A percentile compares a stretch with the other conserved stretches of the same genome.
Conservation (phyloP, 1,139 yeast genomes). For the Lodderomyces pseudojiufengensis region DNA sequence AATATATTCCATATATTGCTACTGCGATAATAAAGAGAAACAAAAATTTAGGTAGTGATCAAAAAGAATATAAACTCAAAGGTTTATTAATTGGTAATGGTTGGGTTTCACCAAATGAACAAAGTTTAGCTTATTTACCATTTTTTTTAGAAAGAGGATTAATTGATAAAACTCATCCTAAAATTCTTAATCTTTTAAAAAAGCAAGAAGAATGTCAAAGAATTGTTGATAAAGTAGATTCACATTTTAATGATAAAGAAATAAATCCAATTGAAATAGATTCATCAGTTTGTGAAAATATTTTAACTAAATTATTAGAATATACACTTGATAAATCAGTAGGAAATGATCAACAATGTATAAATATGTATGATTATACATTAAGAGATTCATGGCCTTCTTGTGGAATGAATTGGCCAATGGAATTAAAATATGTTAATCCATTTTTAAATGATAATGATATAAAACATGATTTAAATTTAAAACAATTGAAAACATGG, state of each 20-base stretch:
- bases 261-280: conserved; percentile 25
- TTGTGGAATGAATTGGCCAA: conserved; percentile 97
- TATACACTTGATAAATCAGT: conserved; percentile 29
- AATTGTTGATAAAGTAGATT: conserved; percentile 33
- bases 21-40: conserved; percentile 53
- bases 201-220: conserved; percentile 65
- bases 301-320: conserved; percentile 39
- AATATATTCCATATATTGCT: conserved; percentile 88
- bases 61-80: conserved; percentile 42
- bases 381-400: conserved; percentile 71
- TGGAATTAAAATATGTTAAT: conserved; percentile 54
- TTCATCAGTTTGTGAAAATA: conserved; percentile 45
- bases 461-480: conserved; percentile 59
- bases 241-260: conserved; percentile 21
- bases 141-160: conserved; percentile 61
- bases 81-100: conserved; percentile 91
- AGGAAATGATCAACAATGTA: conserved; percentile 46
- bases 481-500: conserved; percentile 54
- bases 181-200: conserved; percentile 37
- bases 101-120: conserved; percentile 90
- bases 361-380: conserved; percentile 80
- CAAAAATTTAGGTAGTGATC: conserved; percentile 20
- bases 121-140: conserved; percentile 78
- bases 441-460: conserved; percentile 56
- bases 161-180: conserved; percentile 37